Evolutionary conservation across 2,329 filamentous ascomycete genomes (phyloP).

Genomic region (Dryadomyces sulphureus): DNA sequence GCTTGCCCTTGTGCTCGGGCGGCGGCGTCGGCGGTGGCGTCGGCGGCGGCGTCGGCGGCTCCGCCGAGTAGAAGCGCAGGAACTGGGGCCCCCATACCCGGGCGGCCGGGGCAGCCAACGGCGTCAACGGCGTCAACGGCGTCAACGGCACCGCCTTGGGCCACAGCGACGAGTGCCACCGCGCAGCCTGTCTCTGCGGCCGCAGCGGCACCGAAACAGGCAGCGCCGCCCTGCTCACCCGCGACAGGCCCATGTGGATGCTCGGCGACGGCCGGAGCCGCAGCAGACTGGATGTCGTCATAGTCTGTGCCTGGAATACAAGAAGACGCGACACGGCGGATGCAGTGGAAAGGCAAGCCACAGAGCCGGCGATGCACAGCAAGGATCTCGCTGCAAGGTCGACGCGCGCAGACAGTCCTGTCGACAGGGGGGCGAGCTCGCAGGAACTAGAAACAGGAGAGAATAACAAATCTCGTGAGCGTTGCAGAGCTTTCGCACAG

Average conservation of each 20-base stretch:
- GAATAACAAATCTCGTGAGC: neutral
- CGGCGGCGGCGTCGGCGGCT: slow-evolving; percentile 3
- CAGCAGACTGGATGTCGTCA: slow-evolving; percentile 1
- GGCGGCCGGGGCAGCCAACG: neutral
- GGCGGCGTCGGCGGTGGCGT: slow-evolving; percentile 1
- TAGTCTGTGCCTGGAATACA: neutral
- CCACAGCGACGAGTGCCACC: neutral
- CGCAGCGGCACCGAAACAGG: neutral
- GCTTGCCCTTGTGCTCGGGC: neutral
- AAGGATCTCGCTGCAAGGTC: too few species aligned
- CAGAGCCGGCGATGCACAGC: neutral
- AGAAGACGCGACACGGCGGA: neutral
- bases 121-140: neutral
- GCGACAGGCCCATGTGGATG: neutral
- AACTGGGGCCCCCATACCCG: neutral
- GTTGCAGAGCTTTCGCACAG: neutral
- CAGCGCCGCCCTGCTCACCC: neutral
- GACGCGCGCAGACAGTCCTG: too few species aligned
- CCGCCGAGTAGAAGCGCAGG: slow-evolving; percentile 7
- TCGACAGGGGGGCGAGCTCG: too few species aligned
- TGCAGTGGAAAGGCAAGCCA: neutral
- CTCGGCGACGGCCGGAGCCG: slow-evolving; percentile 2
- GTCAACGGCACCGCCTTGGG: neutral
- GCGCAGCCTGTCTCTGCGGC: neutral
- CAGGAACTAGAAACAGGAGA: too few species aligned